phyloP scores from a whole-genome alignment of 2,329 filamentous ascomycete species.

The Clonostachys solani region DNA sequence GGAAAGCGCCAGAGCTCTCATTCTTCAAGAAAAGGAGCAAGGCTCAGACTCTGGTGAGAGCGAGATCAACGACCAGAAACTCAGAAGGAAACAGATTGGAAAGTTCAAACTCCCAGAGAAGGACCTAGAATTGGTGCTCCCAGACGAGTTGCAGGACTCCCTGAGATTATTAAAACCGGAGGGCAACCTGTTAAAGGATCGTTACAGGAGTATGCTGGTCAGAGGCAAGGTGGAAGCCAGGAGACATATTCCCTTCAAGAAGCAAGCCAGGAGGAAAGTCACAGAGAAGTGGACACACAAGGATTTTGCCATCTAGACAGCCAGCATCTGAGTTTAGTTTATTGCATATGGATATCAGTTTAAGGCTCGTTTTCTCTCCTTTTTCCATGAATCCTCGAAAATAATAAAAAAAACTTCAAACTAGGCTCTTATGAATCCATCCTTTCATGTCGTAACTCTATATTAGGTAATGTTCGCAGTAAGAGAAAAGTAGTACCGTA shows the following conservation, averaged over 20 bases:
- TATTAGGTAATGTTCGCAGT: neutral
- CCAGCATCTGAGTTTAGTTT: neutral
- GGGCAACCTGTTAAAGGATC: conserved; percentile 89
- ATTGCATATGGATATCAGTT: conserved; percentile 1
- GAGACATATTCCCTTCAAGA: conserved; percentile 73
- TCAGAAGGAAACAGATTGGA: conserved; percentile 71
- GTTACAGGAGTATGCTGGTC: conserved; percentile 84
- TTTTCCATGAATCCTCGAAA: neutral
- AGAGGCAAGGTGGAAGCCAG: conserved; percentile 86
- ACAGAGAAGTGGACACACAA: conserved; percentile 99
- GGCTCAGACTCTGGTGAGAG: conserved; percentile 34
- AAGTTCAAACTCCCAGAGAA: conserved; percentile 72
- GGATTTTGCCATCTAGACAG: conserved; percentile 59
- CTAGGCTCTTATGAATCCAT: neutral
- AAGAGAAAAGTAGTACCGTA: neutral
- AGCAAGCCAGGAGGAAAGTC: conserved; percentile 73
- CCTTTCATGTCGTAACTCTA: neutral
- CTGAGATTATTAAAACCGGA: conserved; percentile 84
- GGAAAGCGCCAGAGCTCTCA: conserved; percentile 43
- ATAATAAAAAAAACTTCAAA: neutral
- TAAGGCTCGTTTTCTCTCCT: neutral
- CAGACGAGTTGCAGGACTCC: conserved; percentile 80
- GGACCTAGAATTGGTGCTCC: conserved; percentile 73
- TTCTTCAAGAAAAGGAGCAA: conserved; percentile 31
- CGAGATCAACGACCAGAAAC: conserved; percentile 56